Percentiles rank a stretch among this genome's conserved stretches.
These are phyloP conservation scores for Fraxinus greggii DNA, from an alignment of 305 asterid species.

Conservation along the genomic window DNA sequence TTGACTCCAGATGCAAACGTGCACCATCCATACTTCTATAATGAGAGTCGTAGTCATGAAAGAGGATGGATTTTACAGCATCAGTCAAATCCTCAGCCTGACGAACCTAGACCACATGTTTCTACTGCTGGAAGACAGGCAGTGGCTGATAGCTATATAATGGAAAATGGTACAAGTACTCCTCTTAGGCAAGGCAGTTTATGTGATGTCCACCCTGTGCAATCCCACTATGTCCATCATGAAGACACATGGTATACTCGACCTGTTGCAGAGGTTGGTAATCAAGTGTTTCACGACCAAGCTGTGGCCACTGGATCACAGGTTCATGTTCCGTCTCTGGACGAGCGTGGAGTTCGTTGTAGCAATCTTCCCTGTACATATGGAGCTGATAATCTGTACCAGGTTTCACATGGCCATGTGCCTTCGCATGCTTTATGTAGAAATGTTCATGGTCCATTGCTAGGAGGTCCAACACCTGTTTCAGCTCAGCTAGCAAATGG, in stretches of 20 bases:
- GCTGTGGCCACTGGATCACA: constrained; percentile 52
- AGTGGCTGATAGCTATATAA: constrained; percentile 42
- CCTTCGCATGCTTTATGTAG: constrained; percentile 66
- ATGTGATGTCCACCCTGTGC: constrained; percentile 53
- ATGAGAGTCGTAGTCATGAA: constrained; percentile 56
- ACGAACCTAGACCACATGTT: constrained; percentile 45
- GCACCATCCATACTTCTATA: constrained; percentile 54
- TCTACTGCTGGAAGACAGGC: constrained; percentile 51
- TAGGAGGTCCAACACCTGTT: constrained; percentile 49
- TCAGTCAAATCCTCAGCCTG: constrained; percentile 55
- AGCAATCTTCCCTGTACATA: constrained; percentile 37
- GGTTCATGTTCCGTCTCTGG: constrained; percentile 37
- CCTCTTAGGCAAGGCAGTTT: constrained; percentile 50
- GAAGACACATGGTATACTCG: constrained; percentile 60
- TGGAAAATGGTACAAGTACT: constrained; percentile 52
- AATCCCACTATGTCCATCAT: constrained; percentile 58
- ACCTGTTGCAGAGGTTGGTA: constrained; percentile 57
- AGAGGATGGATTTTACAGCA: constrained; percentile 72
- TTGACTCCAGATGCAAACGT: constrained; percentile 51
- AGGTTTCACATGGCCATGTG: constrained; percentile 61
- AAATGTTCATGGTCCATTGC: constrained; percentile 64
- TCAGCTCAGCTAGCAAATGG: constrained; percentile 62
- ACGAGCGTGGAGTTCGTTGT: not conserved
- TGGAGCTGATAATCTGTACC: constrained; percentile 60
- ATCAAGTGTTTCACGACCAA: constrained; percentile 64